phyloP scores from a whole-genome alignment of 2,329 filamentous ascomycete species.

The Rugonectria rugulosa region DNA sequence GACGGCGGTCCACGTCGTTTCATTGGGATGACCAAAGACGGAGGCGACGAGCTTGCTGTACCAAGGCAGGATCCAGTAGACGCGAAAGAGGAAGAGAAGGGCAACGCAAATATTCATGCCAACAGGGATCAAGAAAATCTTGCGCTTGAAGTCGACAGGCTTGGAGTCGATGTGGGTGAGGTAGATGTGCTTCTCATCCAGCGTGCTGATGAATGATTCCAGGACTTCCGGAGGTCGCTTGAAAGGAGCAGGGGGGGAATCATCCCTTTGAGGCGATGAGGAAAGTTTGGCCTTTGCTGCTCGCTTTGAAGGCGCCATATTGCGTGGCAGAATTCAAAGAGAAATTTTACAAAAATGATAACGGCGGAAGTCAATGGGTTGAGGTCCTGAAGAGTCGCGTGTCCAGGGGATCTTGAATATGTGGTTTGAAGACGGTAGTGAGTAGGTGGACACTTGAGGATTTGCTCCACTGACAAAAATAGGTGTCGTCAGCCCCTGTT shows the following conservation, averaged over 20 bases:
- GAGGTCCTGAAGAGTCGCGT: constrained; percentile 12
- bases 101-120: constrained; percentile 76
- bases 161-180: constrained; percentile 83
- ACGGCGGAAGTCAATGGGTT: constrained; percentile 7
- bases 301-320: constrained; percentile 47
- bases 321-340: neutral
- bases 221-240: constrained; percentile 69
- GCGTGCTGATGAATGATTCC: constrained; percentile 68
- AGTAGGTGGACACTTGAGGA: constrained; percentile 18
- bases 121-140: constrained; percentile 82
- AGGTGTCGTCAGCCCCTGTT: constrained; percentile 11
- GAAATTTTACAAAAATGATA: constrained; percentile 4
- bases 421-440: neutral
- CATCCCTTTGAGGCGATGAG: constrained; percentile 37
- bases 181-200: constrained; percentile 78
- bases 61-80: constrained; percentile 72
- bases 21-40: constrained; percentile 70
- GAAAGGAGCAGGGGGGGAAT: constrained; percentile 70
- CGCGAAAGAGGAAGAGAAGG: constrained; percentile 70
- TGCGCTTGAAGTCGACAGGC: constrained; percentile 75
- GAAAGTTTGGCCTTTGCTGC: constrained; percentile 42
- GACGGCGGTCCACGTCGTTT: constrained; percentile 68
- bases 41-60: constrained; percentile 75
- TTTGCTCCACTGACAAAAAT: constrained; percentile 23
- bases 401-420: constrained; percentile 21